Conservation (phyloP, 331 rosid genomes). For the Malus hybrid region DNA sequence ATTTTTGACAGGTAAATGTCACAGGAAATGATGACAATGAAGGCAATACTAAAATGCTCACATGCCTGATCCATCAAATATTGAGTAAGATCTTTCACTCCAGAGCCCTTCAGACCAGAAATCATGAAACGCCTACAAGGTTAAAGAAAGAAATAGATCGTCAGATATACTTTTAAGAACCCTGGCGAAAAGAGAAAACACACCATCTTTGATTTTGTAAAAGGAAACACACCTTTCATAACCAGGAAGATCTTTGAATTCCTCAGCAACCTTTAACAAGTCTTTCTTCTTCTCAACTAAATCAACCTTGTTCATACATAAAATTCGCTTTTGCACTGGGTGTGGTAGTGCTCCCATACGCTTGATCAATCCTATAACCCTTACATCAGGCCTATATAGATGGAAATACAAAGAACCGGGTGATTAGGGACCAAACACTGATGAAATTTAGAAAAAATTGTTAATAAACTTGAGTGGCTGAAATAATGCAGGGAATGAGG, state of each 20-base stretch:
- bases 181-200: slow-evolving; percentile 6
- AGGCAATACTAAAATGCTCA: slow-evolving; percentile 15
- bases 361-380: slow-evolving; percentile 69
- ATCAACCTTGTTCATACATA: slow-evolving; percentile 94
- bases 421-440: neutral
- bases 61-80: slow-evolving; percentile 92
- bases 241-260: slow-evolving; percentile 87
- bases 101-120: slow-evolving; percentile 86
- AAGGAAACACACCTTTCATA: slow-evolving; percentile 59
- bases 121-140: slow-evolving; percentile 78
- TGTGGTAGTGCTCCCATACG: slow-evolving; percentile 60
- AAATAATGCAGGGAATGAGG: neutral
- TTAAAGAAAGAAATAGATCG: slow-evolving; percentile 9
- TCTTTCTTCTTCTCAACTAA: slow-evolving; percentile 92
- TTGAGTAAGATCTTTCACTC: slow-evolving; percentile 67
- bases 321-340: slow-evolving; percentile 70
- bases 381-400: slow-evolving; percentile 62
- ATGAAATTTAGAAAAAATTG: neutral
- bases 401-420: slow-evolving; percentile 9
- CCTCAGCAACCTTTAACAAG: slow-evolving; percentile 60
- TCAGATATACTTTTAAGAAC: slow-evolving; percentile 19
- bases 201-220: neutral
- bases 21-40: neutral
- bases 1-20: neutral
- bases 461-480: neutral